Conservation (phyloP, 192 early-diverging fungal genomes). For the Thoreauomyces humboldtii region DNA sequence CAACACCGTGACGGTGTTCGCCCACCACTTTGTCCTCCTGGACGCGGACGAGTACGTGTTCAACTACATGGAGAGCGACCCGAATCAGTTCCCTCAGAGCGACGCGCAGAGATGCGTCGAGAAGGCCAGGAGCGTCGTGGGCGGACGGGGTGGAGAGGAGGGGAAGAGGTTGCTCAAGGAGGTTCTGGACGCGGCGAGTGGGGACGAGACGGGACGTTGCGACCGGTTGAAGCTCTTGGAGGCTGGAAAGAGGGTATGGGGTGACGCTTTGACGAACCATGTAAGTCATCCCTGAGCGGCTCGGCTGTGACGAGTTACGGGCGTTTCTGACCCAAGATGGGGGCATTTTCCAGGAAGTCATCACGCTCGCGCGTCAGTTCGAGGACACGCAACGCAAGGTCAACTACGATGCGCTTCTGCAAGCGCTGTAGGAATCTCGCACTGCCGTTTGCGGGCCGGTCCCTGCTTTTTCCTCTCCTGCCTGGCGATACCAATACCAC, state of each 20-base stretch:
- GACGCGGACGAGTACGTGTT: conserved; percentile 61
- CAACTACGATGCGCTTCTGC: conserved; percentile 4
- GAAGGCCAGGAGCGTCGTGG: neutral
- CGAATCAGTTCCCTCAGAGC: conserved; percentile 6
- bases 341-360: conserved; percentile 42
- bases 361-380: conserved; percentile 52
- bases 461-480: neutral
- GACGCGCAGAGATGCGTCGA: neutral
- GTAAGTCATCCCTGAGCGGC: too few relatives aligned
- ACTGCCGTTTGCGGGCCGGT: too few relatives aligned
- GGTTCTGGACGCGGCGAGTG: conserved; percentile 11
- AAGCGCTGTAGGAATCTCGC: too few relatives aligned
- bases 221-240: conserved; percentile 39
- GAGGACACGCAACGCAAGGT: conserved; percentile 32
- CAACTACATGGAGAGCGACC: conserved; percentile 26
- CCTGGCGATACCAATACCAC: too few relatives aligned
- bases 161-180: neutral
- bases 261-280: conserved; percentile 38
- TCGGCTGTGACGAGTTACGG: too few relatives aligned
- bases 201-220: conserved; percentile 24
- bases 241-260: conserved; percentile 35
- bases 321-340: too few relatives aligned
- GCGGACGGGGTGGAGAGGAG: neutral
- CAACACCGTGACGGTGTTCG: conserved; percentile 47
- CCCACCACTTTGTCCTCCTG: conserved; percentile 51